These are phyloP conservation scores for Parastagonospora nodorum DNA, from an alignment of 2,329 filamentous ascomycete species.

Conservation along the genomic window DNA sequence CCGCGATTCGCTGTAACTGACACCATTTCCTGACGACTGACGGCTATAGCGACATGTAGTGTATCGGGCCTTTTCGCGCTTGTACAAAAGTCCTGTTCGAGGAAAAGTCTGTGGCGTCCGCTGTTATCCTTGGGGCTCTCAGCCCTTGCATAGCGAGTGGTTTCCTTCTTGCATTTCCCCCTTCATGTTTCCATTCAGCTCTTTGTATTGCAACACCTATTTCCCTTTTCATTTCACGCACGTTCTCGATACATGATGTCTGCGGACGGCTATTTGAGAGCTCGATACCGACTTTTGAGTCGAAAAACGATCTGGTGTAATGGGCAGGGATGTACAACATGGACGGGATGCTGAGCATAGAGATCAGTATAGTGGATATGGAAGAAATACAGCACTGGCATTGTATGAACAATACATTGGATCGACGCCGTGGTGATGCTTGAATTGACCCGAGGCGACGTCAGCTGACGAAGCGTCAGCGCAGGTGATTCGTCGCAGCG, in stretches of 20 bases:
- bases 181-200: slow-evolving; percentile 29
- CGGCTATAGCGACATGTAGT: slow-evolving; percentile 44
- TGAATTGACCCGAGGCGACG: slow-evolving; percentile 19
- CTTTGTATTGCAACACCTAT: slow-evolving; percentile 25
- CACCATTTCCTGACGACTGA: slow-evolving; percentile 41
- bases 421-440: slow-evolving; percentile 7
- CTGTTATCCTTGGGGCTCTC: slow-evolving; percentile 31
- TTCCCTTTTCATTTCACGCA: slow-evolving; percentile 32
- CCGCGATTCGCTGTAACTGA: slow-evolving; percentile 15
- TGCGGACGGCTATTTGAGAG: slow-evolving; percentile 31
- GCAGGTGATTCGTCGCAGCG: background rate
- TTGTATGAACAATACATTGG: slow-evolving; percentile 4
- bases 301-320: slow-evolving; percentile 23
- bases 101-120: slow-evolving; percentile 43
- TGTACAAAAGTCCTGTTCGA: slow-evolving; percentile 46
- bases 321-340: slow-evolving; percentile 23
- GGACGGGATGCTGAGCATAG: slow-evolving; percentile 11
- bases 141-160: slow-evolving; percentile 47
- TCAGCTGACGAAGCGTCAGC: slow-evolving; percentile 21
- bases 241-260: slow-evolving; percentile 32
- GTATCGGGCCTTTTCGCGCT: slow-evolving; percentile 41
- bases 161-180: slow-evolving; percentile 39
- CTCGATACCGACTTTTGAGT: slow-evolving; percentile 19
- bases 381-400: slow-evolving; percentile 14
- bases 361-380: slow-evolving; percentile 14